phyloP scores from a whole-genome alignment of 75 land plant species.

The Cunninghamia lanceolata region DNA sequence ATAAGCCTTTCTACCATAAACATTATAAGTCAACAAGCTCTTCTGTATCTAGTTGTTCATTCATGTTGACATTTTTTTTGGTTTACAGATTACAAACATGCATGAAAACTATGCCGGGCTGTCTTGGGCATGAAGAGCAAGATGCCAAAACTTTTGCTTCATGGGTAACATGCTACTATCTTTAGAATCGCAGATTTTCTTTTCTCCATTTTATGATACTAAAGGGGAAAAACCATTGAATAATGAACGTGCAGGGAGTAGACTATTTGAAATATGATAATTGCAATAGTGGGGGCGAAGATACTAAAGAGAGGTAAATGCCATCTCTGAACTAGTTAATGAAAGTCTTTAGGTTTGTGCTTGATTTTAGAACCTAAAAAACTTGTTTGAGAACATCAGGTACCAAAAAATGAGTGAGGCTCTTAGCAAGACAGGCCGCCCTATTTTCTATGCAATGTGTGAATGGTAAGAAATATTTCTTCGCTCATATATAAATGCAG shows the following conservation, averaged over 20 bases:
- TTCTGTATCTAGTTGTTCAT: background rate
- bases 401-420: slow-evolving; percentile 80
- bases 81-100: slow-evolving; percentile 43
- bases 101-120: slow-evolving; percentile 75
- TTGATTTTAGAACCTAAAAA: slow-evolving; percentile 27
- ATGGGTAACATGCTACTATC: slow-evolving; percentile 44
- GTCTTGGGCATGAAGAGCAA: slow-evolving; percentile 73
- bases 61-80: background rate
- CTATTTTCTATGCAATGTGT: slow-evolving; percentile 84
- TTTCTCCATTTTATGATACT: too few species aligned
- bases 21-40: too few species aligned
- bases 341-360: background rate
- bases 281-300: slow-evolving; percentile 48
- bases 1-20: background rate
- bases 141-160: slow-evolving; percentile 87
- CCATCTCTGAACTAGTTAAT: background rate
- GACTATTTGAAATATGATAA: slow-evolving; percentile 95
- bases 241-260: slow-evolving; percentile 47
- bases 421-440: slow-evolving; percentile 54
- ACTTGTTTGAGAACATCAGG: slow-evolving; percentile 19
- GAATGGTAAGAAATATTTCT: slow-evolving; percentile 49
- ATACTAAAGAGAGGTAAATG: slow-evolving; percentile 37
- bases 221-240: background rate
- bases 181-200: background rate
- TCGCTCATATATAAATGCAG: background rate